These are phyloP conservation scores for Podospora fimiseda DNA, from an alignment of 495 filamentous ascomycete species.

Conservation along the genomic window DNA sequence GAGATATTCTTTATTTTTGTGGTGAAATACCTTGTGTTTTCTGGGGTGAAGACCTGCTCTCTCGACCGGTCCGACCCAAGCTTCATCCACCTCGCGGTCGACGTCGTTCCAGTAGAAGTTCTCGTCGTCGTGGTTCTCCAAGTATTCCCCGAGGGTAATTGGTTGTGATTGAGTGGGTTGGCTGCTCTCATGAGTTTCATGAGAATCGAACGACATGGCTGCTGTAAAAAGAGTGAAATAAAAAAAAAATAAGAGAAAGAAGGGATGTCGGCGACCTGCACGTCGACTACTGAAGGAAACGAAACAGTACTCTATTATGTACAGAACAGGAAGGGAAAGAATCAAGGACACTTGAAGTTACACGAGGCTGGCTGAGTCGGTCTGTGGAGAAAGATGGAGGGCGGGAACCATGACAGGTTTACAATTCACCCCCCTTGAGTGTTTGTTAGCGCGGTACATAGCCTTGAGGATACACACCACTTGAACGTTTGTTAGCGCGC, in stretches of 20 bases:
- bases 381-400: too few relatives aligned
- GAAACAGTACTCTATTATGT: not conserved
- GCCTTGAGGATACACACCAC: too few relatives aligned
- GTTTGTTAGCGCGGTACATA: too few relatives aligned
- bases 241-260: not conserved
- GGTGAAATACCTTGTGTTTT: conserved; percentile 31
- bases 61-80: conserved; percentile 21
- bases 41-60: conserved; percentile 15
- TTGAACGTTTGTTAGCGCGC: not conserved
- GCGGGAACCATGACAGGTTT: too few relatives aligned
- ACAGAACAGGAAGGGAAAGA: not conserved
- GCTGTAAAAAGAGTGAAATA: not conserved
- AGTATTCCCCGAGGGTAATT: conserved; percentile 20
- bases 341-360: not conserved
- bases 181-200: conserved; percentile 17
- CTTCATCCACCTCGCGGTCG: conserved; percentile 14
- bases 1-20: conserved; percentile 26
- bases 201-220: conserved; percentile 14
- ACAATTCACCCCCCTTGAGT: too few relatives aligned
- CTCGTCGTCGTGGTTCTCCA: conserved; percentile 15
- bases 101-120: conserved; percentile 25
- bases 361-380: not conserved
- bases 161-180: conserved; percentile 16
- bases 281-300: not conserved
- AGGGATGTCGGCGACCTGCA: not conserved